Percentiles rank a stretch among this genome's conserved stretches.
Conservation (phyloP, 495 filamentous ascomycete species). For the Trichoderma virens region DNA sequence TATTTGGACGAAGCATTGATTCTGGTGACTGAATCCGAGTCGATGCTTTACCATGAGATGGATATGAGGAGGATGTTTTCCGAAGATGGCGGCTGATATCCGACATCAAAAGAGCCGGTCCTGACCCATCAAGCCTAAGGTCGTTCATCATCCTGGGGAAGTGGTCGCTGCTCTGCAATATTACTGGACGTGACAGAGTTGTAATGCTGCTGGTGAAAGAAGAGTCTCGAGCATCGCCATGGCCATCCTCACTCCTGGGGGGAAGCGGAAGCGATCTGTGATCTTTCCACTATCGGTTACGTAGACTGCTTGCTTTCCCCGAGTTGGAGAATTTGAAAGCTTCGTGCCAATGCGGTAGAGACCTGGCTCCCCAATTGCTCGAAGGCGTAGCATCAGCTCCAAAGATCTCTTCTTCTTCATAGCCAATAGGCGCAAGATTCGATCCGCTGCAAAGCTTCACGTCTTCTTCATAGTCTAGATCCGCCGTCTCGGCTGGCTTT, state of each 20-base stretch:
- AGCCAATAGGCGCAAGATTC: neutral
- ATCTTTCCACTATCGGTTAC: conserved; percentile 1
- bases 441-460: neutral
- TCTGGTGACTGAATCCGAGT: neutral
- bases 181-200: neutral
- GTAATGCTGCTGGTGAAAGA: neutral
- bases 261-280: neutral
- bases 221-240: neutral
- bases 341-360: neutral
- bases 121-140: neutral
- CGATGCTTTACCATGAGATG: neutral
- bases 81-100: neutral
- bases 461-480: neutral
- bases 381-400: neutral
- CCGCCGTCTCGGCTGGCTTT: neutral
- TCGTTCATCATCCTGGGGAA: neutral
- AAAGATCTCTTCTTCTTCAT: neutral
- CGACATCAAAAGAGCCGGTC: neutral
- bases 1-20: neutral
- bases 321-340: neutral
- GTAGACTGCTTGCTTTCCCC: neutral
- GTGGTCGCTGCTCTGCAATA: neutral
- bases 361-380: neutral
- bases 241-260: neutral
- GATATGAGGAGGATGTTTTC: neutral